Conservation (phyloP, 1,284 basidiomycete genomes). For the Erythrobasidium hasegawianum region DNA sequence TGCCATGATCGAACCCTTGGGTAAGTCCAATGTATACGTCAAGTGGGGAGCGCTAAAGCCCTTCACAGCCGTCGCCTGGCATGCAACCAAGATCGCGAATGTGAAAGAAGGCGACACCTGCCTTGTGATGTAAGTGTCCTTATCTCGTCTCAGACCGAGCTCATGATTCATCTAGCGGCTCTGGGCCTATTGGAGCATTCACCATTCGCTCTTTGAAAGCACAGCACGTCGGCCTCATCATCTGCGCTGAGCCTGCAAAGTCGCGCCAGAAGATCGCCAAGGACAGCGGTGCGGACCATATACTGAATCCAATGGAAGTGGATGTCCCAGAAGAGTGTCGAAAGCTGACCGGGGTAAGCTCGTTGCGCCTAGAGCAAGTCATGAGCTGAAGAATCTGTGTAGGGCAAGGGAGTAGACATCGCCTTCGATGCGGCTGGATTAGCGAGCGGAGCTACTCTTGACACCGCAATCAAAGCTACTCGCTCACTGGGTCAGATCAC, state of each 20-base stretch:
- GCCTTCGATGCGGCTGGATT: slow-evolving; percentile 33
- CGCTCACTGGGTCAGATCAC: slow-evolving; percentile 24
- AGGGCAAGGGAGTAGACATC: slow-evolving; percentile 34
- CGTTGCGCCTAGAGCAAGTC: neutral
- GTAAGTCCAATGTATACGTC: slow-evolving; percentile 4
- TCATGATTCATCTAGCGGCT: slow-evolving; percentile 1
- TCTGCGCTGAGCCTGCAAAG: slow-evolving; percentile 34
- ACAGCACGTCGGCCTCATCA: slow-evolving; percentile 28
- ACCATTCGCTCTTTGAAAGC: slow-evolving; percentile 34
- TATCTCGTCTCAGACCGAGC: neutral
- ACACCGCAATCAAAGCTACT: slow-evolving; percentile 29
- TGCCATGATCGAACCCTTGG: slow-evolving; percentile 36
- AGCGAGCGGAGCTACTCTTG: slow-evolving; percentile 24
- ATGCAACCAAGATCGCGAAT: slow-evolving; percentile 12
- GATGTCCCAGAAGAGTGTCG: slow-evolving; percentile 22
- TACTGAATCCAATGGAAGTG: slow-evolving; percentile 32
- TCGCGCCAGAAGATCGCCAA: slow-evolving; percentile 24
- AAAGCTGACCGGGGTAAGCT: slow-evolving; percentile 19
- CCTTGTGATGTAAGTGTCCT: slow-evolving; percentile 22
- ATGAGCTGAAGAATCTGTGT: neutral
- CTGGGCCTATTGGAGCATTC: slow-evolving; percentile 34
- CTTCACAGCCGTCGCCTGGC: slow-evolving; percentile 34
- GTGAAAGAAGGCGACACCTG: slow-evolving; percentile 29
- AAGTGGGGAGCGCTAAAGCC: too few relatives aligned
- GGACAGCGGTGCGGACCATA: slow-evolving; percentile 22